Conservation (phyloP, 805 yeast species). For the Yarrowia bubula region DNA sequence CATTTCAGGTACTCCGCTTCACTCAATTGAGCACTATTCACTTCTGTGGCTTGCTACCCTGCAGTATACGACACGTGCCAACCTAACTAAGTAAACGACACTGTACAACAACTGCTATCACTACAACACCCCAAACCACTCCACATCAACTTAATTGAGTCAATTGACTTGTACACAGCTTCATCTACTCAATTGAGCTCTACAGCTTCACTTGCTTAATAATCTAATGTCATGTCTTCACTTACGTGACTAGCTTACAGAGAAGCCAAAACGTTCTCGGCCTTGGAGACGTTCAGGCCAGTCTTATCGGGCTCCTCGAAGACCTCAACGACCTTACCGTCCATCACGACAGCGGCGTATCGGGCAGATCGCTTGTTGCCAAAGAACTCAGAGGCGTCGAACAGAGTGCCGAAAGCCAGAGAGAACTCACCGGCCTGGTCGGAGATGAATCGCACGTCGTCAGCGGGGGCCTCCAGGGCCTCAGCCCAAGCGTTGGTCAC, state of each 20-base stretch:
- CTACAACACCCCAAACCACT: too few species aligned
- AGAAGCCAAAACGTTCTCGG: constrained; percentile 35
- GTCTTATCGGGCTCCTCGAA: constrained; percentile 82
- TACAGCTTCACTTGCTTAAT: background rate
- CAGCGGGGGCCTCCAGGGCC: constrained; percentile 33
- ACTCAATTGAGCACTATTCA: too few species aligned
- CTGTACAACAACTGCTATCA: too few species aligned
- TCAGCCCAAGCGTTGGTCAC: constrained; percentile 81
- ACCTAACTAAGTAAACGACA: too few species aligned
- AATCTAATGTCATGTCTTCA: too few species aligned
- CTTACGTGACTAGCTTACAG: constrained; percentile 15
- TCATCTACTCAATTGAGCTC: background rate
- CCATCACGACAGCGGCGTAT: constrained; percentile 70
- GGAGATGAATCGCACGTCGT: constrained; percentile 58
- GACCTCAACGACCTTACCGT: constrained; percentile 65
- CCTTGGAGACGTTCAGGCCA: constrained; percentile 49
- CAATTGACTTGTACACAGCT: too few species aligned
- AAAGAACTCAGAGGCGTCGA: constrained; percentile 74
- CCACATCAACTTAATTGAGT: too few species aligned
- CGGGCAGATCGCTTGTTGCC: constrained; percentile 76
- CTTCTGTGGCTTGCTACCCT: too few species aligned
- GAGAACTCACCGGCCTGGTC: constrained; percentile 79
- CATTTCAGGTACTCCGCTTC: too few species aligned
- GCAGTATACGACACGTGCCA: too few species aligned
- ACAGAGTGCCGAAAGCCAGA: constrained; percentile 58